These are phyloP conservation scores for Fabrea salina DNA, from an alignment of 169 alveolate species.

Conservation along the genomic window DNA sequence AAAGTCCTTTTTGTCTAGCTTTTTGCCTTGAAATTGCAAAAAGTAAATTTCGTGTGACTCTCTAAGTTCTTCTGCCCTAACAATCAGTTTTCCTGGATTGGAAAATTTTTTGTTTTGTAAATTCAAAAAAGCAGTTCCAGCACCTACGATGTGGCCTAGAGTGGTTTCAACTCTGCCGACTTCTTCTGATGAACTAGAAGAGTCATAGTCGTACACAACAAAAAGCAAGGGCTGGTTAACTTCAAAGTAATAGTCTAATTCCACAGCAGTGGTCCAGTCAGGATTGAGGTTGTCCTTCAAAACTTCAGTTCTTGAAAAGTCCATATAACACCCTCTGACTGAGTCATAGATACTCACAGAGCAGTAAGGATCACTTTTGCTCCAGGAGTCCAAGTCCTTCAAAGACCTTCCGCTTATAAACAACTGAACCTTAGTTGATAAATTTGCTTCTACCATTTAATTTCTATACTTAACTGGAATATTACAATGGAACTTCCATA, in stretches of 20 bases:
- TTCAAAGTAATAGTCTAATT: conserved; percentile 56
- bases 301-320: conserved; percentile 52
- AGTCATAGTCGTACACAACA: conserved; percentile 53
- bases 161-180: conserved; percentile 40
- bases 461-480: too few relatives aligned
- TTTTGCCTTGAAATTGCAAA: conserved; percentile 6
- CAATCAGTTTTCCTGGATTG: conserved; percentile 18
- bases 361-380: conserved; percentile 28
- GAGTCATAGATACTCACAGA: not conserved
- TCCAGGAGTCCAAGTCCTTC: not conserved
- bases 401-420: not conserved
- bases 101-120: not conserved
- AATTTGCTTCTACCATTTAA: not conserved
- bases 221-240: conserved; percentile 37
- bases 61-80: conserved; percentile 35
- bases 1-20: conserved; percentile 30
- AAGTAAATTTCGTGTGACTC: conserved; percentile 28
- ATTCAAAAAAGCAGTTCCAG: conserved; percentile 28
- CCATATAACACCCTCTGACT: not conserved
- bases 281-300: conserved; percentile 64
- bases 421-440: conserved; percentile 1
- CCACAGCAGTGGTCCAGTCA: conserved; percentile 38
- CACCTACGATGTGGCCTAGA: conserved; percentile 49
- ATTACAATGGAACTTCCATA: too few relatives aligned
- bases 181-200: conserved; percentile 16